Conservation (phyloP, 164 flowering plant species). For the Vitis rotundifolia region DNA sequence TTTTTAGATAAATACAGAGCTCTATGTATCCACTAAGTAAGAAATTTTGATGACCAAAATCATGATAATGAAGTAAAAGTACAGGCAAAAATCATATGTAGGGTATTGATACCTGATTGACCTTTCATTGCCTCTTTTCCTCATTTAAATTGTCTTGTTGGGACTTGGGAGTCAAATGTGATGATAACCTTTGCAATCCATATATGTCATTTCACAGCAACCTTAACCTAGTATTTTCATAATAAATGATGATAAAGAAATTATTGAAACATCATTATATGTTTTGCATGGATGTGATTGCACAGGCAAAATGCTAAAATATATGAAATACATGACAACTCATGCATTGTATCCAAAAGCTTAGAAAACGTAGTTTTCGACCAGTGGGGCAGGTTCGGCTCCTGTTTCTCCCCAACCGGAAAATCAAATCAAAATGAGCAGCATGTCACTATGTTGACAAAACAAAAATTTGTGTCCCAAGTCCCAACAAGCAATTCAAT, state of each 20-base stretch:
- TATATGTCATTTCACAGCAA: not conserved
- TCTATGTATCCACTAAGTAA: too few relatives aligned
- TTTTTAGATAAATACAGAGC: too few relatives aligned
- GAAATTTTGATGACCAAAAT: too few relatives aligned
- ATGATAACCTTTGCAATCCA: too few relatives aligned
- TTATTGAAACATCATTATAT: not conserved
- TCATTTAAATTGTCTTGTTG: not conserved
- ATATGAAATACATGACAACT: too few relatives aligned
- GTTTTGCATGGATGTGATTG: not conserved
- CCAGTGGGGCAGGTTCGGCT: not conserved
- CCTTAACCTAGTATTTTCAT: not conserved
- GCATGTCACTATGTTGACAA: not conserved
- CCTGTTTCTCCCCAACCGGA: not conserved
- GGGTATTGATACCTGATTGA: too few relatives aligned
- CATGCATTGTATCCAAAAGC: too few relatives aligned
- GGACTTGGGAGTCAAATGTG: not conserved
- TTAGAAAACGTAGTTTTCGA: not conserved
- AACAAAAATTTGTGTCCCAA: not conserved
- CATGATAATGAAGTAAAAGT: too few relatives aligned
- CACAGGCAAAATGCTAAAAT: not conserved
- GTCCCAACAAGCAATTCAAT: not conserved
- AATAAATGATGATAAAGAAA: not conserved
- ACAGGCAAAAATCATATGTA: too few relatives aligned
- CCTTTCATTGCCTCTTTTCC: not conserved
- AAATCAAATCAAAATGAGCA: not conserved